A percentile compares a stretch with the other conserved stretches of the same genome.
These are phyloP conservation scores for Amorphotheca resinae DNA, from an alignment of 495 filamentous ascomycete genomes.

Conservation along the genomic window DNA sequence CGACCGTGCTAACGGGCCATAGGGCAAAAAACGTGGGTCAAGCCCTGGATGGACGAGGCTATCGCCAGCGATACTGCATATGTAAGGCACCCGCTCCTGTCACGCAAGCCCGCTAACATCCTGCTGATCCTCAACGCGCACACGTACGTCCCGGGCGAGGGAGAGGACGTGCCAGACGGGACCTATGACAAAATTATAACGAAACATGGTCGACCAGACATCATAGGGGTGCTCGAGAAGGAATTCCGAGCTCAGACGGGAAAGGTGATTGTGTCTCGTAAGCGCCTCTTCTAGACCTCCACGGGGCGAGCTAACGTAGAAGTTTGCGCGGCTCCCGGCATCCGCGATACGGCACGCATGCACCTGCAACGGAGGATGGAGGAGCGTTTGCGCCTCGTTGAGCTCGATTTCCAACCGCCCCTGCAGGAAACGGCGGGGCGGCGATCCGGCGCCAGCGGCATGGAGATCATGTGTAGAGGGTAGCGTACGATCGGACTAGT, in stretches of 20 bases:
- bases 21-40: conserved; percentile 17
- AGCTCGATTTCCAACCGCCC: conserved; percentile 13
- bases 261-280: conserved; percentile 16
- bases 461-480: conserved; percentile 11
- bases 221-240: conserved; percentile 1
- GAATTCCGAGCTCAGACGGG: conserved; percentile 7
- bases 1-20: neutral
- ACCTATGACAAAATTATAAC: conserved; percentile 8
- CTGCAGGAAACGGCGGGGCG: neutral
- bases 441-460: neutral
- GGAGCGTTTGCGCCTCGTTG: conserved; percentile 10
- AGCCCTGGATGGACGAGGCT: conserved; percentile 19
- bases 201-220: conserved; percentile 1
- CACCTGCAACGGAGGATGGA: conserved; percentile 3
- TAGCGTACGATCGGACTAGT: neutral
- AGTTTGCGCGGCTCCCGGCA: conserved; percentile 4
- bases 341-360: conserved; percentile 4
- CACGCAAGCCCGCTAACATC: neutral
- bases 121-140: conserved; percentile 15
- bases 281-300: neutral
- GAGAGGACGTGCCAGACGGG: conserved; percentile 8
- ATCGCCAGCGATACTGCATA: conserved; percentile 15
- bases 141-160: conserved; percentile 4
- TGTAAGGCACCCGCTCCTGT: conserved; percentile 4
- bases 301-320: neutral